These are phyloP conservation scores for Hippophae rhamnoides DNA, from an alignment of 306 rosid species.

Conservation along the genomic window DNA sequence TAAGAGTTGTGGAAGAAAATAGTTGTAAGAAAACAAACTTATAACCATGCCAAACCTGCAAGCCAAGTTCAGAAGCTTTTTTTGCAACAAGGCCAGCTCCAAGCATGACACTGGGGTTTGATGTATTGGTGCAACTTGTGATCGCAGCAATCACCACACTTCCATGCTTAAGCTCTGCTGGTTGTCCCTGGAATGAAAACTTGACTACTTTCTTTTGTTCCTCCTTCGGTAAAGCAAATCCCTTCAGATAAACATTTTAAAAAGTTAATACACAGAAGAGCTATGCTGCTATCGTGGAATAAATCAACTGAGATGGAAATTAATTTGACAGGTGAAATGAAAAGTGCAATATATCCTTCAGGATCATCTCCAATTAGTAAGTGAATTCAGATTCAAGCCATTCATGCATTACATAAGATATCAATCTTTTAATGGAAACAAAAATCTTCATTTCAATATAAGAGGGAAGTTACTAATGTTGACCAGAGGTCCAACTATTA, in stretches of 20 bases:
- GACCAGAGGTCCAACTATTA: too few relatives aligned
- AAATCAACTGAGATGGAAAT: too few relatives aligned
- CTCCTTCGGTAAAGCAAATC: constrained; percentile 86
- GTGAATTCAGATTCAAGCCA: background rate
- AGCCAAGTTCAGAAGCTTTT: constrained; percentile 81
- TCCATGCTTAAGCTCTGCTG: constrained; percentile 82
- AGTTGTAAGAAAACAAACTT: too few relatives aligned
- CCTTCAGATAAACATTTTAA: constrained; percentile 29
- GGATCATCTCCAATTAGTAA: too few relatives aligned
- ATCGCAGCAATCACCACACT: constrained; percentile 94
- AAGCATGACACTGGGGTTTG: constrained; percentile 96
- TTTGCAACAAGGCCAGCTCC: constrained; percentile 95
- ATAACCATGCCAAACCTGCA: constrained; percentile 43
- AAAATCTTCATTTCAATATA: too few relatives aligned
- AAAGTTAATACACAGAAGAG: constrained; percentile 2
- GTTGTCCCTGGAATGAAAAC: constrained; percentile 81
- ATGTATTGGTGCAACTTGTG: constrained; percentile 92
- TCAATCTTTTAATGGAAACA: background rate
- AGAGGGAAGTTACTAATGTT: too few relatives aligned
- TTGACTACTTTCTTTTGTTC: constrained; percentile 66
- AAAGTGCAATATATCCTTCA: too few relatives aligned
- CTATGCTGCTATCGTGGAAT: too few relatives aligned
- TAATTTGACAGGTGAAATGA: too few relatives aligned
- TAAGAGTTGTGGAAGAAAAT: background rate
- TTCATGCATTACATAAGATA: background rate